Percentiles rank a stretch among this genome's conserved stretches.
phyloP scores from a whole-genome alignment of 2,329 filamentous ascomycete species.

The Aphanocladium album region DNA sequence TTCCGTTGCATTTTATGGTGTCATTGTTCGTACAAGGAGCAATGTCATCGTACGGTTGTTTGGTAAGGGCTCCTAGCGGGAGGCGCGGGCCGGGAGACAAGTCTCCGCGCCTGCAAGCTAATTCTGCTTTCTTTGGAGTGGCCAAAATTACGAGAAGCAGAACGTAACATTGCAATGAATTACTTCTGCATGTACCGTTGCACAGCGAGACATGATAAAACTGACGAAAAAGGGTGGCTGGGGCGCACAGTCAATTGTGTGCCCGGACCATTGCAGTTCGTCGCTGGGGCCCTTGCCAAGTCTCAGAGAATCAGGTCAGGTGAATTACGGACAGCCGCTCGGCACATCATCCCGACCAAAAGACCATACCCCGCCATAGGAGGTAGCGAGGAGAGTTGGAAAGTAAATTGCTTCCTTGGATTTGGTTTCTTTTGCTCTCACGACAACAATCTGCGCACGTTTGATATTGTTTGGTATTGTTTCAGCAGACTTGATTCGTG shows the following conservation, averaged over 20 bases:
- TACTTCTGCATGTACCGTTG: neutral
- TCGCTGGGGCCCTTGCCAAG: neutral
- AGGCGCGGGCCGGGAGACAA: neutral
- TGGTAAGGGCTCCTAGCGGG: neutral
- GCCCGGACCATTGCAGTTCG: conserved; percentile 3
- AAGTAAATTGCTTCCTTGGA: neutral
- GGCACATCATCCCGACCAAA: neutral
- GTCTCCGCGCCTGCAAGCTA: neutral
- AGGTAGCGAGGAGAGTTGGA: neutral
- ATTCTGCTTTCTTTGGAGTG: neutral
- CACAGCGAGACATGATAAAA: neutral
- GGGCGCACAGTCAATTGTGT: neutral
- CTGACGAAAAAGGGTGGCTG: neutral
- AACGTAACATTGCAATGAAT: neutral
- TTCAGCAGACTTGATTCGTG: neutral
- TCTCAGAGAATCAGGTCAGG: neutral
- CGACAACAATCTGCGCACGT: neutral
- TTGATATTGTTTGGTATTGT: neutral
- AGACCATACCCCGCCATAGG: neutral
- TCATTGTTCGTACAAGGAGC: neutral
- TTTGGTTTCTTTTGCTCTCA: neutral
- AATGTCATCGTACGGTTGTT: neutral
- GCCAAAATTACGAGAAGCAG: neutral
- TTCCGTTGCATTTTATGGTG: neutral
- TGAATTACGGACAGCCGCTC: neutral